Evolutionary conservation across 2,329 filamentous ascomycete genomes (phyloP).

Genomic region (Clarireedia homoeocarpa): DNA sequence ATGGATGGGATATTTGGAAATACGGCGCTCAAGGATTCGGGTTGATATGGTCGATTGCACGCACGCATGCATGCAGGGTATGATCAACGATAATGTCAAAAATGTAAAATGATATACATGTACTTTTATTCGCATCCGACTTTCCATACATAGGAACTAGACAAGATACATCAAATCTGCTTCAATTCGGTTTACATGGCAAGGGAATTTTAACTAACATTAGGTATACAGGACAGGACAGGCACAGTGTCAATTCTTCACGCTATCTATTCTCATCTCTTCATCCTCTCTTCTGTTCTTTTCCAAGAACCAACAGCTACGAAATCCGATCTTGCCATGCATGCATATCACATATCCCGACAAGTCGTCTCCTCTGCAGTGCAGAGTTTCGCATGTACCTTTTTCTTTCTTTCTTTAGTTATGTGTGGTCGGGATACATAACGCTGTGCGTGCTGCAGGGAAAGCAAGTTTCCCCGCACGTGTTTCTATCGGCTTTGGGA

Average conservation of each 20-base stretch:
- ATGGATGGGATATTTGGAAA: not conserved
- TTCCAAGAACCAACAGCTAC: no score
- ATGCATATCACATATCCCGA: no score
- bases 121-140: not conserved
- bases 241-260: not conserved
- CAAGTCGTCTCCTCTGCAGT: no score
- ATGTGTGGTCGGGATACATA: not conserved
- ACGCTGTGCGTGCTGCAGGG: not conserved
- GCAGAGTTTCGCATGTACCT: no score
- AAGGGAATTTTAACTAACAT: no score
- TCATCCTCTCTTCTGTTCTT: no score
- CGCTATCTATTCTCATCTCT: no score
- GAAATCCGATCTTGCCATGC: no score
- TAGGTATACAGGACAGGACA: no score
- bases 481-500: not conserved
- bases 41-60: no score
- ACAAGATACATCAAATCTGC: not conserved
- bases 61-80: not conserved
- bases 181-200: no score
- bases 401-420: no score
- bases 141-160: not conserved
- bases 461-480: not conserved
- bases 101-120: not conserved
- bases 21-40: not conserved
- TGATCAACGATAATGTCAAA: not conserved